Evolutionary conservation across 345 rosid species (phyloP), one percentile per base, ranked within the genome.

Genomic region (Turnera subulata): DNA sequence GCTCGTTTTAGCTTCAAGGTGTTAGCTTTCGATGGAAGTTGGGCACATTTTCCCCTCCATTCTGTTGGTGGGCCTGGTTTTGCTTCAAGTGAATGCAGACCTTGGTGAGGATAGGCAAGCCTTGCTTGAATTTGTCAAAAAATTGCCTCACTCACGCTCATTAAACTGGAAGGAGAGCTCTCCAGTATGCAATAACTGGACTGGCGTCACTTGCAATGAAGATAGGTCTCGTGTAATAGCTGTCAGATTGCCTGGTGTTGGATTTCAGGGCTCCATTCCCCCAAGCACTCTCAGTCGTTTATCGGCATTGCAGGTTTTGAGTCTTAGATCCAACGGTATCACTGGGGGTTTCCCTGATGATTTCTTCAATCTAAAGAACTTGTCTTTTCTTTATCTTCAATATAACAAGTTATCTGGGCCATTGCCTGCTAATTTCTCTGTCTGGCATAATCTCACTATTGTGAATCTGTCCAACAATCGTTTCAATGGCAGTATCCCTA

Each of bases 241-340:
- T 19, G 68, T 93, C 56, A 74, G 99, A 67, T 76, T 93, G 60
- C 99, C 99, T 14, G 99, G 82, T 2, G 71, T 82, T 59, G 96
- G 96, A 43, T 84, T 93, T 49, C 66, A 69, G 33, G 94, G 96
- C 21, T 81, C 74, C 5, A 75, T 93, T 70, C 90, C 95, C 1
- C 74, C 90, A 37, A 64, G 82, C 50, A 85, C 97, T 23, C 77
- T 93, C 11, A 72, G 88, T 53, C 82, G 91, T 49, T 84, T 89
- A 43, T 78, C 90, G 0, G 81, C 81, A 32, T 78, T 93, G 61
- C 85, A 80, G 82, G 54, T 80, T 62, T 70, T 87, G 68, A 89
- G 97, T 59, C 96, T 93, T 57, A 75, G 99, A 65, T 85, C 88
- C 32, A 93, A 89, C 75, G 64, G 67, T 17, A 69, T 89, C 55